Conservation (phyloP, 257 asterid genomes). For the Petrea volubilis region DNA sequence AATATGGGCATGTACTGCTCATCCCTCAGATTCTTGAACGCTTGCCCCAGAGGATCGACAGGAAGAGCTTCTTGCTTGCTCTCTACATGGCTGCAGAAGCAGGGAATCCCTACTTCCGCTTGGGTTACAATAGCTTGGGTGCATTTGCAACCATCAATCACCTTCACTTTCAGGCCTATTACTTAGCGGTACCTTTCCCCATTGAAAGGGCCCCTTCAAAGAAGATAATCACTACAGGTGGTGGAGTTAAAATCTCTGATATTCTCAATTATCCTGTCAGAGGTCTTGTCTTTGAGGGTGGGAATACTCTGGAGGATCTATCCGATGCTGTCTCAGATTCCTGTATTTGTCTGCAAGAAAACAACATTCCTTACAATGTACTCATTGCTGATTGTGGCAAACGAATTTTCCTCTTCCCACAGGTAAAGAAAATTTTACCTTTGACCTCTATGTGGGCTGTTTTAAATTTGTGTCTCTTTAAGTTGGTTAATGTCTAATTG, state of each 20-base stretch:
- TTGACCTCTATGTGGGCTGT: not conserved
- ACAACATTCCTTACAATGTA: conserved; percentile 82
- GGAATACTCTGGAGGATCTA: conserved; percentile 61
- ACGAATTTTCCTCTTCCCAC: conserved; percentile 88
- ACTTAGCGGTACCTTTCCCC: conserved; percentile 64
- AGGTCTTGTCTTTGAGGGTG: conserved; percentile 80
- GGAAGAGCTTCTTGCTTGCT: conserved; percentile 81
- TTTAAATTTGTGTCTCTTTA: not conserved
- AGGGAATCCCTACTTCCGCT: conserved; percentile 78
- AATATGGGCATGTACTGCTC: conserved; percentile 89
- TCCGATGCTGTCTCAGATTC: conserved; percentile 69
- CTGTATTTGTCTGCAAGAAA: conserved; percentile 85
- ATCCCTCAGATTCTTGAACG: conserved; percentile 81
- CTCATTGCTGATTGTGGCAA: conserved; percentile 84
- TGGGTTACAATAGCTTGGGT: conserved; percentile 98
- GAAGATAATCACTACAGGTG: conserved; percentile 52
- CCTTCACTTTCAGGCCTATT: conserved; percentile 94
- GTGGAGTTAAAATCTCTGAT: conserved; percentile 64
- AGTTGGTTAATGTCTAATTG: conserved; percentile 2
- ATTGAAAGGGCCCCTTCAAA: conserved; percentile 63
- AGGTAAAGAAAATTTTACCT: conserved; percentile 47
- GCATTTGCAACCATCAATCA: conserved; percentile 98
- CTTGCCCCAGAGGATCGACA: conserved; percentile 86
- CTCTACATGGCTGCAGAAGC: conserved; percentile 88
- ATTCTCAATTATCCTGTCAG: conserved; percentile 83